Conservation (phyloP, 495 filamentous ascomycete genomes). For the Cercophora newfieldiana region DNA sequence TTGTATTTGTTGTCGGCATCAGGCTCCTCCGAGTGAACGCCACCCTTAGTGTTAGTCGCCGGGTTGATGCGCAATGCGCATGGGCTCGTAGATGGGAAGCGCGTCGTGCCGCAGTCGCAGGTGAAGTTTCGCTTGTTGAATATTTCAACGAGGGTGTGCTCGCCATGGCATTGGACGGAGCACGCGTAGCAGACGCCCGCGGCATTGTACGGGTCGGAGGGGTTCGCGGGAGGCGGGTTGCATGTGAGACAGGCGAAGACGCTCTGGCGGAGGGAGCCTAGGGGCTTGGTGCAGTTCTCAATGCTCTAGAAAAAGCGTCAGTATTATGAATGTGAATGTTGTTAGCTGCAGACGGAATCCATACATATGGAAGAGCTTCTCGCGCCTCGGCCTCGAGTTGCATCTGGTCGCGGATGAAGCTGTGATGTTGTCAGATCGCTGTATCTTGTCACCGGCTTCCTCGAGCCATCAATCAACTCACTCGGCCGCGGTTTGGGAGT, state of each 20-base stretch:
- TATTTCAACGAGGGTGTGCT: conserved; percentile 92
- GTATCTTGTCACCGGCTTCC: not conserved
- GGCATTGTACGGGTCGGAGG: conserved; percentile 63
- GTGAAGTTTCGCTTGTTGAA: conserved; percentile 94
- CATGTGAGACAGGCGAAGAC: conserved; percentile 92
- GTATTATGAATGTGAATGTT: not conserved
- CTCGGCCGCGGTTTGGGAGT: conserved; percentile 87
- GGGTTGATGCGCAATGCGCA: conserved; percentile 78
- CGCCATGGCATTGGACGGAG: conserved; percentile 93
- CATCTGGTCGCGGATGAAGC: conserved; percentile 87
- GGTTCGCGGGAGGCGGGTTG: conserved; percentile 69
- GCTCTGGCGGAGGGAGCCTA: conserved; percentile 82
- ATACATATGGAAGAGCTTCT: conserved; percentile 87
- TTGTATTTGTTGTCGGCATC: conserved; percentile 82
- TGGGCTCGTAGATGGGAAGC: conserved; percentile 64
- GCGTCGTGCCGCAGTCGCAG: conserved; percentile 93
- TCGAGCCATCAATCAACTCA: conserved; percentile 39
- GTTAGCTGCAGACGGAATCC: conserved; percentile 18
- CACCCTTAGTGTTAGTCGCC: conserved; percentile 70
- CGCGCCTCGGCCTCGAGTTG: conserved; percentile 91
- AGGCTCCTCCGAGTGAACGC: conserved; percentile 70
- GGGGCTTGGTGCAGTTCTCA: conserved; percentile 82
- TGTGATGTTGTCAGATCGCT: conserved; percentile 31
- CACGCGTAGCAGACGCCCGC: conserved; percentile 95
- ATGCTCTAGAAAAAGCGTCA: conserved; percentile 62